A percentile compares a stretch with the other conserved stretches of the same genome.
Evolutionary conservation across 2,329 filamentous ascomycete genomes (phyloP).

Genomic region (Penicillium sp.): DNA sequence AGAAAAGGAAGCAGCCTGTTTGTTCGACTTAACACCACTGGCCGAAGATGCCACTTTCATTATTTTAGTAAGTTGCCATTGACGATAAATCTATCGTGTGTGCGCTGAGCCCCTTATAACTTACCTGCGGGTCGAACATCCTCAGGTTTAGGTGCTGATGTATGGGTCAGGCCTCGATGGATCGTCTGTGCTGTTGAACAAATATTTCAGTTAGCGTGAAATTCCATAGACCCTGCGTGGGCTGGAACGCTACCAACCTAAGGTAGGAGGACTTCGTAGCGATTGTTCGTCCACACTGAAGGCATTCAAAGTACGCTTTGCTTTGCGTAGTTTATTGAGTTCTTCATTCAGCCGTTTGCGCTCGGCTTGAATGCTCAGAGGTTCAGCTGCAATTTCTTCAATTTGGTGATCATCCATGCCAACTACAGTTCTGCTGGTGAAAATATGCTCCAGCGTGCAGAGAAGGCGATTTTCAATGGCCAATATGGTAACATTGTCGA

Average conservation of each 20-base stretch:
- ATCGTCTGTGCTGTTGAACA: not conserved
- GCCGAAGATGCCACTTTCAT: no score
- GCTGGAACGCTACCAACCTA: not conserved
- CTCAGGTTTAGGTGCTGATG: no score
- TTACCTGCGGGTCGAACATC: no score
- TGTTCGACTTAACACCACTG: no score
- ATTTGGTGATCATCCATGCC: constrained; percentile 34
- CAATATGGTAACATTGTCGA: constrained; percentile 50
- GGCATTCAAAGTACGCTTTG: not conserved
- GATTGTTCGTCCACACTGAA: not conserved
- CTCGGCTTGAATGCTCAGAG: constrained; percentile 11
- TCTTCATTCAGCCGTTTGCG: constrained; percentile 15
- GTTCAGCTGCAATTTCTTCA: constrained; percentile 40
- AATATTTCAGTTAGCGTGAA: not conserved
- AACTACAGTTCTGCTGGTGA: constrained; percentile 40
- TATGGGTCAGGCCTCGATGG: not conserved
- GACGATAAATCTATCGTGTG: no score
- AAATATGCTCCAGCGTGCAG: constrained; percentile 40
- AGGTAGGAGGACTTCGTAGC: not conserved
- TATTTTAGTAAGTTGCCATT: no score
- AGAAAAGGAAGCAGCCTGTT: no score
- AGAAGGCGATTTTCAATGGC: constrained; percentile 52
- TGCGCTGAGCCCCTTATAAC: no score
- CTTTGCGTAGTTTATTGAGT: constrained; percentile 16
- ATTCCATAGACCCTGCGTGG: not conserved